Percentiles rank a stretch among this genome's conserved stretches.
Evolutionary conservation across 768 basidiomycete species (phyloP).

Genomic region (Tephrocybe sp.): DNA sequence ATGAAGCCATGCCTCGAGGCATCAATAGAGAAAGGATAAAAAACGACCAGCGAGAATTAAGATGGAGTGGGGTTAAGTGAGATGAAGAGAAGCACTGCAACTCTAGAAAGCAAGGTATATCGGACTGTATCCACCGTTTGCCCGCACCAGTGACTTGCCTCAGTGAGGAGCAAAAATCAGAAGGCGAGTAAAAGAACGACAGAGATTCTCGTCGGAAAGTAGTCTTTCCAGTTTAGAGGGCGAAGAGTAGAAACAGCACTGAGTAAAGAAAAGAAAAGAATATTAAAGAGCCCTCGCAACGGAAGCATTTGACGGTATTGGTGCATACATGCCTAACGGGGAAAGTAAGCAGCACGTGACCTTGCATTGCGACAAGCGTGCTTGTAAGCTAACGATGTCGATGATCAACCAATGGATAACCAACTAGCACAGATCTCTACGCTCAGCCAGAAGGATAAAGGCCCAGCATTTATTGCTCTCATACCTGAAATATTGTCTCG

Average conservation of each 20-base stretch:
- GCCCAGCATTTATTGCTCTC: conserved; percentile 65
- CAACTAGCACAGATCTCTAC: conserved; percentile 60
- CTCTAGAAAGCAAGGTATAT: conserved; percentile 10
- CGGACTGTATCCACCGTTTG: too few relatives aligned
- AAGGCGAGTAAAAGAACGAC: too few relatives aligned
- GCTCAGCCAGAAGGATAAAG: conserved; percentile 84
- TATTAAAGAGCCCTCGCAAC: background rate
- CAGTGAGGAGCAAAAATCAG: too few relatives aligned
- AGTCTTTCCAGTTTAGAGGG: background rate
- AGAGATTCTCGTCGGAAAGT: too few relatives aligned
- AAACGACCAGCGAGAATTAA: conserved; percentile 11
- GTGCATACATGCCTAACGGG: background rate
- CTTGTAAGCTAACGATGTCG: background rate
- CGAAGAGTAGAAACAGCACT: background rate
- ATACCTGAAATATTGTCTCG: conserved; percentile 64
- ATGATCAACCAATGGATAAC: conserved; percentile 49
- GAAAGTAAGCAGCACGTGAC: background rate
- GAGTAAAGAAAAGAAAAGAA: background rate
- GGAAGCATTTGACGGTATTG: background rate
- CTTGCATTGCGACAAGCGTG: background rate
- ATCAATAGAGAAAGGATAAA: conserved; percentile 23
- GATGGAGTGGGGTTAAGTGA: background rate
- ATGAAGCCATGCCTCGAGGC: conserved; percentile 40
- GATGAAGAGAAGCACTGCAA: background rate
- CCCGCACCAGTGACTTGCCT: too few relatives aligned